Evolutionary conservation across 768 basidiomycete genomes (phyloP).

Genomic region (Trametes maxima): DNA sequence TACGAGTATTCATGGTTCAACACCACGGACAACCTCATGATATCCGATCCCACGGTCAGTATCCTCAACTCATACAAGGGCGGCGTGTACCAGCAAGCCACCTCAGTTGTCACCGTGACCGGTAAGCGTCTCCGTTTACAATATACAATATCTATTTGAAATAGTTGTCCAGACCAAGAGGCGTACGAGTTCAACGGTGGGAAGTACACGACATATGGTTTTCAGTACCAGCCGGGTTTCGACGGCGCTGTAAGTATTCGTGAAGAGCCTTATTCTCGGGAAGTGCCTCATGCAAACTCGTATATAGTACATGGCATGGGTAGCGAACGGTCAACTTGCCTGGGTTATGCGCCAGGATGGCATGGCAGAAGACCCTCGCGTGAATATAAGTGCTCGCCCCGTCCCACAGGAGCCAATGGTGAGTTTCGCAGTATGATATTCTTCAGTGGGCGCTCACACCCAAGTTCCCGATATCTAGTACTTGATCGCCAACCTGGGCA

Average conservation of each 20-base stretch:
- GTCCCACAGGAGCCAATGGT: conserved; percentile 87
- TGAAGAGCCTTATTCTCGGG: conserved; percentile 51
- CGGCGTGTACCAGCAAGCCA: conserved; percentile 82
- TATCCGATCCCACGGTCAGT: conserved; percentile 53
- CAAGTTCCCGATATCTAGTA: conserved; percentile 38
- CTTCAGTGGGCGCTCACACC: background rate
- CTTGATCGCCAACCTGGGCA: conserved; percentile 59
- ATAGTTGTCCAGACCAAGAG: conserved; percentile 54
- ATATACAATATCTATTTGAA: too few species aligned
- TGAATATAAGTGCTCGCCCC: conserved; percentile 67
- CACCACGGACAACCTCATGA: conserved; percentile 55
- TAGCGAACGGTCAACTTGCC: conserved; percentile 56
- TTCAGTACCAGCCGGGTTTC: conserved; percentile 79
- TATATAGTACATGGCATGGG: conserved; percentile 80
- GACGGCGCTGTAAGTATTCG: conserved; percentile 51
- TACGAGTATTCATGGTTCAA: conserved; percentile 71
- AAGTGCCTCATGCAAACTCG: background rate
- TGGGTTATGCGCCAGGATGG: conserved; percentile 74
- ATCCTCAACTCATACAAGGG: conserved; percentile 69
- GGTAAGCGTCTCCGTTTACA: conserved; percentile 41
- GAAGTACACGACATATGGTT: conserved; percentile 73
- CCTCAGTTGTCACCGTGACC: conserved; percentile 39
- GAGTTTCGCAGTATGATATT: conserved; percentile 31
- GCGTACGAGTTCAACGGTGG: conserved; percentile 63
- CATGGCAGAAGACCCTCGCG: conserved; percentile 54